These are phyloP conservation scores for Aspergillus sp. DNA, from an alignment of 2,329 filamentous ascomycete species.

Conservation along the genomic window DNA sequence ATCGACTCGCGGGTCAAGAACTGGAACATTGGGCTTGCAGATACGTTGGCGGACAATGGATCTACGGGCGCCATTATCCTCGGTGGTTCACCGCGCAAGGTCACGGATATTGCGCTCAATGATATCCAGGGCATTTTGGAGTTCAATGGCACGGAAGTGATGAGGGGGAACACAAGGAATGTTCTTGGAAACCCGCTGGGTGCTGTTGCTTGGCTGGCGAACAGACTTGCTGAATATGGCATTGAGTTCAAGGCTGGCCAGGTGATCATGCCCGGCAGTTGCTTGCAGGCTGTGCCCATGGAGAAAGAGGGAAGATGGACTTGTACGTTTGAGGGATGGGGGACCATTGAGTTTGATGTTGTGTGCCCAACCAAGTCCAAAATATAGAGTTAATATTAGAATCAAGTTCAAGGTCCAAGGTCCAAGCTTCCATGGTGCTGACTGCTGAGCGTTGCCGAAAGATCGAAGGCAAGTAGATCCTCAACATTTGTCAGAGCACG, in stretches of 20 bases:
- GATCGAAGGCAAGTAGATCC: too few relatives aligned
- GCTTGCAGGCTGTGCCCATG: slow-evolving; percentile 18
- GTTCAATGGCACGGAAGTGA: slow-evolving; percentile 17
- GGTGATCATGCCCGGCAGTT: slow-evolving; percentile 18
- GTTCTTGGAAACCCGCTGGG: slow-evolving; percentile 17
- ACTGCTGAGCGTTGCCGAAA: too few relatives aligned
- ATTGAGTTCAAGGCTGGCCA: slow-evolving; percentile 18
- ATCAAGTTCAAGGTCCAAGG: not conserved
- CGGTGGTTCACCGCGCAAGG: slow-evolving; percentile 16
- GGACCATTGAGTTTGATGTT: slow-evolving; percentile 20
- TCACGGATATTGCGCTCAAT: slow-evolving; percentile 15
- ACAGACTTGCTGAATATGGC: slow-evolving; percentile 15
- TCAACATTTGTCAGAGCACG: too few relatives aligned
- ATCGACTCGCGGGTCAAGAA: slow-evolving; percentile 20
- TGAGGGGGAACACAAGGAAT: slow-evolving; percentile 19
- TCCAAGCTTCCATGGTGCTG: not conserved
- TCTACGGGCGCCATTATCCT: slow-evolving; percentile 18
- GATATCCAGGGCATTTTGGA: slow-evolving; percentile 13
- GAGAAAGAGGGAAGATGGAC: slow-evolving; percentile 14
- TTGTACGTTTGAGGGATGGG: slow-evolving; percentile 19
- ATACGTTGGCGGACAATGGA: slow-evolving; percentile 20
- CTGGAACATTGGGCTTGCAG: slow-evolving; percentile 19
- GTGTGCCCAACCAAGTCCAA: not conserved
- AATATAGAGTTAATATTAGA: not conserved
- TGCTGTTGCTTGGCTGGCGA: slow-evolving; percentile 19